Evolutionary conservation across 2,329 filamentous ascomycete genomes (phyloP).

Genomic region (Arthrobotrys pseudoclavata): DNA sequence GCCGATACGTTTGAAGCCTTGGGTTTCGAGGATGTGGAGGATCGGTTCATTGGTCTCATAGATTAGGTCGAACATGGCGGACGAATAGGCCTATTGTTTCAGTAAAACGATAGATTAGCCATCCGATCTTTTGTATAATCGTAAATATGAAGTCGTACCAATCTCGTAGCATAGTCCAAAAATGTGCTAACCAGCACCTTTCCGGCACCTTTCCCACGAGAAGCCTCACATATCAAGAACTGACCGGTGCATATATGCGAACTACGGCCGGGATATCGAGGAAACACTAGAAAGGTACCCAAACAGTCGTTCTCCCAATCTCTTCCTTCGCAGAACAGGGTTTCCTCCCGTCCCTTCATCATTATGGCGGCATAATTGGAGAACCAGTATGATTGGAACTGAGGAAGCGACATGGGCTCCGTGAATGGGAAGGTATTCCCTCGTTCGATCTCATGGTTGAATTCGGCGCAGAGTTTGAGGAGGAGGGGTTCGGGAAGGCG

Average conservation of each 20-base stretch:
- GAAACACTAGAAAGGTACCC: constrained; percentile 41
- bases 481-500: constrained; percentile 75
- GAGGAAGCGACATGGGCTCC: constrained; percentile 73
- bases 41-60: constrained; percentile 81
- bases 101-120: neutral
- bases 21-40: constrained; percentile 79
- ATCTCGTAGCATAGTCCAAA: constrained; percentile 80
- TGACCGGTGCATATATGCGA: constrained; percentile 84
- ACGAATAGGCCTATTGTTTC: constrained; percentile 72
- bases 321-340: constrained; percentile 66
- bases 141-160: constrained; percentile 64
- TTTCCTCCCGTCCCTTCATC: constrained; percentile 74
- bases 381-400: constrained; percentile 80
- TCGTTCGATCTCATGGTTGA: constrained; percentile 79
- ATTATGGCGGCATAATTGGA: constrained; percentile 80
- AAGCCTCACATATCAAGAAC: constrained; percentile 80
- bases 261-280: constrained; percentile 70
- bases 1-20: constrained; percentile 81
- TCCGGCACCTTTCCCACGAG: constrained; percentile 80
- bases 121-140: neutral
- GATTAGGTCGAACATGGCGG: constrained; percentile 81
- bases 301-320: constrained; percentile 78
- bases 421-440: constrained; percentile 81
- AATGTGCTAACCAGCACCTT: constrained; percentile 82
- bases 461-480: constrained; percentile 75